Conservation (phyloP, 805 yeast species). For the Candida gorgasii region DNA sequence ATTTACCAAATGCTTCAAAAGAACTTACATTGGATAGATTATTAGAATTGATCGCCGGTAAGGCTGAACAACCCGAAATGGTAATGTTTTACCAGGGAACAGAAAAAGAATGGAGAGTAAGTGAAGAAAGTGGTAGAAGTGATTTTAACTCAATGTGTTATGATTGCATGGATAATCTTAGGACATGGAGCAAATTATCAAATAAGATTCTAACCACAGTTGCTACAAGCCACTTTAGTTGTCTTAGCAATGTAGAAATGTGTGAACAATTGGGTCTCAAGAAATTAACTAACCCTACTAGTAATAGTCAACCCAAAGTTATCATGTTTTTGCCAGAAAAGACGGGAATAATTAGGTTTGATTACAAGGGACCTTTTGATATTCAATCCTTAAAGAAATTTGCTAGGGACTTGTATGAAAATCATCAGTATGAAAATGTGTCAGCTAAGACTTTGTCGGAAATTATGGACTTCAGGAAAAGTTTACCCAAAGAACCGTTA, state of each 20-base stretch:
- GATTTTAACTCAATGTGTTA: constrained; percentile 43
- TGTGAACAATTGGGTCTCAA: constrained; percentile 54
- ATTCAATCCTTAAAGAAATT: constrained; percentile 38
- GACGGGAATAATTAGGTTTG: constrained; percentile 48
- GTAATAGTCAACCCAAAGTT: constrained; percentile 37
- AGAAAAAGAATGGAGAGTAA: constrained; percentile 37
- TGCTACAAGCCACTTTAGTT: constrained; percentile 59
- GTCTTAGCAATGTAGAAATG: constrained; percentile 49
- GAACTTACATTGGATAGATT: constrained; percentile 43
- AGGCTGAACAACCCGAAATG: constrained; percentile 49
- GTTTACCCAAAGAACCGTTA: constrained; percentile 32
- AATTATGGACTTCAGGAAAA: constrained; percentile 28
- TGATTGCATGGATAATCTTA: constrained; percentile 52
- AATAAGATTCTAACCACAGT: constrained; percentile 44
- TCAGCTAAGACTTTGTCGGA: constrained; percentile 31
- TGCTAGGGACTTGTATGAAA: constrained; percentile 49
- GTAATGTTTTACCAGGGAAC: constrained; percentile 68
- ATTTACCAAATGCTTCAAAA: constrained; percentile 43
- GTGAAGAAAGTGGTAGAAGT: constrained; percentile 31
- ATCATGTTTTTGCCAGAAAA: constrained; percentile 55
- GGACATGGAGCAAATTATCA: constrained; percentile 59
- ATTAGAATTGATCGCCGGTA: constrained; percentile 53
- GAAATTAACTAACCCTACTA: constrained; percentile 23
- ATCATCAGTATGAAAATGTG: constrained; percentile 40
- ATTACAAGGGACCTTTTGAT: constrained; percentile 40